Percentiles rank a stretch among this genome's conserved stretches.
Conservation (phyloP, 495 filamentous ascomycete species). For the Annulohypoxylon maeteangense region DNA sequence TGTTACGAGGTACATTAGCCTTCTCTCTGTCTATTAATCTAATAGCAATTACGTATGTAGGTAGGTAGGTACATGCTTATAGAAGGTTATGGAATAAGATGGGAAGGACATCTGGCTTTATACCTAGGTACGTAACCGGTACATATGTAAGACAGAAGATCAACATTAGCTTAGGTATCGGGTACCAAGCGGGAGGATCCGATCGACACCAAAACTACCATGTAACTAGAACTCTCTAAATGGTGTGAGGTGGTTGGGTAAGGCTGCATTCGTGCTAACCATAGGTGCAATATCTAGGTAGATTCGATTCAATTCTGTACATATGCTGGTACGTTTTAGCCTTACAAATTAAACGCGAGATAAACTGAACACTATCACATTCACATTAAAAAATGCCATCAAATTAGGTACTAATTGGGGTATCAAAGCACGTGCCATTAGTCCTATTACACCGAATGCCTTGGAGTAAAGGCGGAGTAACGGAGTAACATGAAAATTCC, state of each 20-base stretch:
- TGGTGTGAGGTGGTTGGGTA: conserved; percentile 21
- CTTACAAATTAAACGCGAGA: background rate
- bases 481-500: conserved; percentile 13
- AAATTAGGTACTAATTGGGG: background rate
- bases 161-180: background rate
- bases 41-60: background rate
- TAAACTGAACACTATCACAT: background rate
- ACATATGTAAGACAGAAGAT: conserved; percentile 14
- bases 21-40: conserved; percentile 5
- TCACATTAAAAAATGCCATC: background rate
- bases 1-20: conserved; percentile 11
- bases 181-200: conserved; percentile 28
- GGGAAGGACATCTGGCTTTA: conserved; percentile 13
- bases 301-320: background rate
- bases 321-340: background rate
- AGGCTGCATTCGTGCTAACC: conserved; percentile 12
- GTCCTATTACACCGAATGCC: background rate
- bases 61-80: too few species aligned
- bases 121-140: conserved; percentile 8
- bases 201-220: conserved; percentile 6
- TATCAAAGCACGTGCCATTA: background rate
- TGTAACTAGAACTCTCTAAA: background rate
- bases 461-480: background rate
- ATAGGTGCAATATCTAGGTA: background rate
- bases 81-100: conserved; percentile 28